A percentile compares a stretch with the other conserved stretches of the same genome.
These are phyloP conservation scores for Globisporangium splendens DNA, from an alignment of 352 stramenopile genomes.

Conservation along the genomic window DNA sequence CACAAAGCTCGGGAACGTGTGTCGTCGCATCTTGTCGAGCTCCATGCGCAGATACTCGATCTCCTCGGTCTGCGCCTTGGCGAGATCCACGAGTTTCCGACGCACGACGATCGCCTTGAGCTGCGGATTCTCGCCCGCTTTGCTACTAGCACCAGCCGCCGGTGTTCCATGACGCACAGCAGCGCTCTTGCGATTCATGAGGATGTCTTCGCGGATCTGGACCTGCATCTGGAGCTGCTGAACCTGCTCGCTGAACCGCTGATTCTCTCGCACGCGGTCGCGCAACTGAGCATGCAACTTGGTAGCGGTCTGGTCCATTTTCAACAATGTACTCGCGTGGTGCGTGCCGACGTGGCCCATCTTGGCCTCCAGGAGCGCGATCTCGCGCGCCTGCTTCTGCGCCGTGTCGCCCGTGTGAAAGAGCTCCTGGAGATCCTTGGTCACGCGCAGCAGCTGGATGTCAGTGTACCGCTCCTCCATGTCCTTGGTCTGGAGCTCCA, in stretches of 20 bases:
- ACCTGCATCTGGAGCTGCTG: conserved; percentile 79
- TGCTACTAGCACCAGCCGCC: conserved; percentile 7
- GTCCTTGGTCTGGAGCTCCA: conserved; percentile 79
- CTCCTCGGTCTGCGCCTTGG: conserved; percentile 87
- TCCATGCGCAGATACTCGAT: conserved; percentile 88
- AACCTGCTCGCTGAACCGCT: conserved; percentile 69
- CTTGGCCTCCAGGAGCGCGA: conserved; percentile 71
- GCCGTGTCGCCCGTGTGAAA: conserved; percentile 82
- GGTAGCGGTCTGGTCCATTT: conserved; percentile 43
- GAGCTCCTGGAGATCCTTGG: conserved; percentile 90
- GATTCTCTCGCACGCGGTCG: conserved; percentile 81
- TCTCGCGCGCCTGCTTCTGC: conserved; percentile 75
- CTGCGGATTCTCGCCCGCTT: conserved; percentile 20
- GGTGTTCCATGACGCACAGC: conserved; percentile 25
- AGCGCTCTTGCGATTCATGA: conserved; percentile 61
- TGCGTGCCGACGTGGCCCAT: conserved; percentile 54
- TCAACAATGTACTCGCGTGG: conserved; percentile 62
- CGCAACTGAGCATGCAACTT: conserved; percentile 59
- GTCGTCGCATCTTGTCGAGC: conserved; percentile 87
- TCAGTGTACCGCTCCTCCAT: conserved; percentile 92
- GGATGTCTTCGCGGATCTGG: conserved; percentile 86
- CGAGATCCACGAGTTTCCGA: conserved; percentile 87
- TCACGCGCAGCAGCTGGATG: conserved; percentile 91
- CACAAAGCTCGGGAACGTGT: conserved; percentile 92
- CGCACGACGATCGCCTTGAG: conserved; percentile 89